A percentile compares a stretch with the other conserved stretches of the same genome.
Conservation (phyloP, 2,329 filamentous ascomycete genomes). For the Knufia fluminis region DNA sequence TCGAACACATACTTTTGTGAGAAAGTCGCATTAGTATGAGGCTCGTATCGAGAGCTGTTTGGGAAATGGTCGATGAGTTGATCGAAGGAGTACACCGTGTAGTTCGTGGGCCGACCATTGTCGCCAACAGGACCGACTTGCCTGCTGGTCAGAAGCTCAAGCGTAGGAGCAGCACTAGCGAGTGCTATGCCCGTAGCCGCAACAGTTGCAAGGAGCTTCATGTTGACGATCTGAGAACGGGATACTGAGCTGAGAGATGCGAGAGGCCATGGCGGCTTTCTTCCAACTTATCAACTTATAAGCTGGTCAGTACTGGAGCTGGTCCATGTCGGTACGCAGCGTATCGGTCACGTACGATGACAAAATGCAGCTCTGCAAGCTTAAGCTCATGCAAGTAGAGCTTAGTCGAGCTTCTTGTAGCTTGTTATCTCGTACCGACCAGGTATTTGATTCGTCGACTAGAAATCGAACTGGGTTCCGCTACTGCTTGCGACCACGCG, state of each 20-base stretch:
- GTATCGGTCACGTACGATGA: neutral
- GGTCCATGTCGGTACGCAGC: neutral
- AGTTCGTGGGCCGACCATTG: conserved; percentile 18
- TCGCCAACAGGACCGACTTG: conserved; percentile 15
- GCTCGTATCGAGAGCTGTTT: conserved; percentile 16
- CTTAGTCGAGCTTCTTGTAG: neutral
- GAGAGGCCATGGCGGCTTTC: neutral
- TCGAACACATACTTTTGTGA: conserved; percentile 48
- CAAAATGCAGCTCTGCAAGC: neutral
- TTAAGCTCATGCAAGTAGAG: neutral
- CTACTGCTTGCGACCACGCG: neutral
- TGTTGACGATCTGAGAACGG: neutral
- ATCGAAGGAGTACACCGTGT: conserved; percentile 16
- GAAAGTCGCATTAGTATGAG: conserved; percentile 37
- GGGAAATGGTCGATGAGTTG: conserved; percentile 21
- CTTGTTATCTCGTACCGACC: neutral
- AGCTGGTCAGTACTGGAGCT: neutral
- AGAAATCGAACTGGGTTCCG: neutral
- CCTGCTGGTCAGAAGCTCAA: neutral
- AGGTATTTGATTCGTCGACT: neutral
- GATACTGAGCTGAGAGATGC: neutral
- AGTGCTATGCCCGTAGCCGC: too few relatives aligned
- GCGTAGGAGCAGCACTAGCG: neutral
- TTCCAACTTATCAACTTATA: too few relatives aligned
- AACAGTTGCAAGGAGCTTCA: conserved; percentile 3